phyloP scores from a whole-genome alignment of 306 rosid genomes.

The Vigna angularis region DNA sequence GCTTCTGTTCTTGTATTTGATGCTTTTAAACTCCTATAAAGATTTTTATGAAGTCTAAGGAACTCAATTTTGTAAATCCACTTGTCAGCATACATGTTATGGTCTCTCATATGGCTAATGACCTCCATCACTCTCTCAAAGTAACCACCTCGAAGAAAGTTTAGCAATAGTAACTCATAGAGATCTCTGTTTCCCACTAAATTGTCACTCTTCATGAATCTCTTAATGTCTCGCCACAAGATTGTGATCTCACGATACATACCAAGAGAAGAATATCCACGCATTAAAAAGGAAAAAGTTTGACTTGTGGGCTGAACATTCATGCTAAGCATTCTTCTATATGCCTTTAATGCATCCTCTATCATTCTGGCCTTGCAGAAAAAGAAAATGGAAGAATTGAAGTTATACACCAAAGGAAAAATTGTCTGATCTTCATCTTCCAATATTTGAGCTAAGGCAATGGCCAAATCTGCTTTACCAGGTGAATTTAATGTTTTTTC shows the following conservation, averaged over 20 bases:
- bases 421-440: constrained; percentile 45
- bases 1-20: constrained; percentile 78
- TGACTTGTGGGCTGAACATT: constrained; percentile 63
- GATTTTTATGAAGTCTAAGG: constrained; percentile 75
- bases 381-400: constrained; percentile 76
- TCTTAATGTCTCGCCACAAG: constrained; percentile 93
- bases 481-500: constrained; percentile 34
- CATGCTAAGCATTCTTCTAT: constrained; percentile 72
- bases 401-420: constrained; percentile 56
- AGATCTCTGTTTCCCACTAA: constrained; percentile 62
- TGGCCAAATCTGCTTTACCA: constrained; percentile 49
- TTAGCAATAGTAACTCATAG: constrained; percentile 69
- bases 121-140: constrained; percentile 97
- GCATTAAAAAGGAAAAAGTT: constrained; percentile 62
- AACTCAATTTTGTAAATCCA: constrained; percentile 79
- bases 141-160: constrained; percentile 83
- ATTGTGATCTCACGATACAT: constrained; percentile 75
- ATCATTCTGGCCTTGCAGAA: constrained; percentile 92
- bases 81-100: constrained; percentile 67
- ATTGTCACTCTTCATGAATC: constrained; percentile 57
- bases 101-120: constrained; percentile 62
- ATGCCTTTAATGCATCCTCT: constrained; percentile 71
- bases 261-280: constrained; percentile 70
- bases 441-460: constrained; percentile 60
- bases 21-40: constrained; percentile 71